A percentile compares a stretch with the other conserved stretches of the same genome.
These are phyloP conservation scores for Tricholoma matsutake DNA, from an alignment of 768 basidiomycete genomes.

Conservation along the genomic window DNA sequence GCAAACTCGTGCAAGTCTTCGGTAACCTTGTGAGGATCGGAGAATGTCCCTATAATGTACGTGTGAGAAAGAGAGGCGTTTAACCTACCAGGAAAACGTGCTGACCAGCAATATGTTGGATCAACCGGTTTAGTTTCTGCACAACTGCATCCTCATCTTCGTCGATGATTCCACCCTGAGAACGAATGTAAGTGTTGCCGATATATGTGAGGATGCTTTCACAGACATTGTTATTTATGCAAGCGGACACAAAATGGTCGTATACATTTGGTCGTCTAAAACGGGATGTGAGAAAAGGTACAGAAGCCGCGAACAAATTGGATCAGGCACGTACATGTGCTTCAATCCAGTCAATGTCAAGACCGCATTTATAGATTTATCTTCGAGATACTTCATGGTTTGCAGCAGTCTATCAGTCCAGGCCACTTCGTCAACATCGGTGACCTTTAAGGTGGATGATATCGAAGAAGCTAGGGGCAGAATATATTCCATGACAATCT, in stretches of 20 bases:
- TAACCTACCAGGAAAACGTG: constrained; percentile 7
- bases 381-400: constrained; percentile 67
- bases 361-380: constrained; percentile 53
- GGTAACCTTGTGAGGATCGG: constrained; percentile 68
- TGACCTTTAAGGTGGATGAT: constrained; percentile 41
- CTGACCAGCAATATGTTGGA: constrained; percentile 62
- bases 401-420: constrained; percentile 86
- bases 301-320: neutral
- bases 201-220: neutral
- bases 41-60: constrained; percentile 42
- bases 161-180: constrained; percentile 87
- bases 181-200: neutral
- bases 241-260: constrained; percentile 68
- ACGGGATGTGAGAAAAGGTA: constrained; percentile 1
- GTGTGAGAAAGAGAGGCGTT: neutral
- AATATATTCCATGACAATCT: constrained; percentile 69
- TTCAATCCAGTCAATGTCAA: constrained; percentile 63
- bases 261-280: constrained; percentile 65
- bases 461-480: constrained; percentile 68
- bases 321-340: constrained; percentile 44
- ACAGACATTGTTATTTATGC: constrained; percentile 82
- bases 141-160: constrained; percentile 66
- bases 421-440: constrained; percentile 68
- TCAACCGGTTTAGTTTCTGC: constrained; percentile 49
- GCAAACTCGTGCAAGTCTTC: constrained; percentile 86